Evolutionary conservation across 2,329 filamentous ascomycete species (phyloP), one percentile per base, ranked within the genome.

Genomic region (Trichophyton rubrum): DNA sequence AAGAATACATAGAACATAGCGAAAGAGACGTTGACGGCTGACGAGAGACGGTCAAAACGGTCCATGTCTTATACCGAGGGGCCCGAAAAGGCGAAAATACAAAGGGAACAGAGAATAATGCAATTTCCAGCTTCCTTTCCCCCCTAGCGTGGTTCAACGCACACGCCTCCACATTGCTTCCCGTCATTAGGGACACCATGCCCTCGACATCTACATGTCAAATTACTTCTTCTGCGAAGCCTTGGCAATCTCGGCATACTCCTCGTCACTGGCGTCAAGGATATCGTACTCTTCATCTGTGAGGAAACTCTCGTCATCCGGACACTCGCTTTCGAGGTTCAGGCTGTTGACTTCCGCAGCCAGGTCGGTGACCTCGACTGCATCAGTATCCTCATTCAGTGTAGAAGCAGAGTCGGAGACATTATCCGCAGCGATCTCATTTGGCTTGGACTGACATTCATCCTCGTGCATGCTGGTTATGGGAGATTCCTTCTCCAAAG

Each of bases 241-340:
- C 35, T 64, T 67, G 30, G 66, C 65, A 53, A 64, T 63, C 59
- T 83, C 83, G 58, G 84, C 72, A 66, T 82, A 87, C 72, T 97
- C 92, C 73, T 95, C 89, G 66, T 97, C 92, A 62, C 89, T 95
- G 49, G 90, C 92, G 76, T 96, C 90, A 53, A 97, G 84, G 66
- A 97, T 91, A 69, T 99, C 93, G 73, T 97, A 99, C 76, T 99
- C 93, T 73, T 97, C 93, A 65, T 99, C 93, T 0, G 93, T 97
- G 79, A 95, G 77, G 79, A 96, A 96, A 11, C 86, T 88, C 15
- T 63, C 62, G 62, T 88, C 84, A 4, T n/a, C 78, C 22, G 72
- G 75, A 5, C 72, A 70, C 11, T 74, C 71, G 59, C 77, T 77
- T 45, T 77, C 77, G 47, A 80, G 68, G 20, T 80, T 78, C 61